These are phyloP conservation scores for Calcarisporium arbuscula DNA, from an alignment of 2,329 filamentous ascomycete genomes.

Conservation along the genomic window DNA sequence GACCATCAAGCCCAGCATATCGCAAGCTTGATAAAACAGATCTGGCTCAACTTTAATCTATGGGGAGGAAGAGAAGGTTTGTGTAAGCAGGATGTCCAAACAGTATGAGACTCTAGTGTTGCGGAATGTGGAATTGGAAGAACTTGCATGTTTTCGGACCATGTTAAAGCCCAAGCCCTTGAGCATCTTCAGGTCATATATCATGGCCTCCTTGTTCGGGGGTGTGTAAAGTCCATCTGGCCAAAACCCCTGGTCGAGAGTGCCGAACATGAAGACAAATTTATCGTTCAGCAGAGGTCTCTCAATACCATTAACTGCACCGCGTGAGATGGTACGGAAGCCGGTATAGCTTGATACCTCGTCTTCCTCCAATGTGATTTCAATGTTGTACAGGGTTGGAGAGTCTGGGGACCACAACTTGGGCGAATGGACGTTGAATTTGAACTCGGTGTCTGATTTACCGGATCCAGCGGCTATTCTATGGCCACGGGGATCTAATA, in stretches of 20 bases:
- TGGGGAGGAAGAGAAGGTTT: too few relatives aligned
- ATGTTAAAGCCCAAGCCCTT: constrained; percentile 65
- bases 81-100: not conserved
- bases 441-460: constrained; percentile 42
- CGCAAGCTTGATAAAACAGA: constrained; percentile 62
- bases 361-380: constrained; percentile 46
- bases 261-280: constrained; percentile 61
- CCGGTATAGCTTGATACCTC: constrained; percentile 59
- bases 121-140: not conserved
- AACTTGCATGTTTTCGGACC: constrained; percentile 60
- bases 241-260: constrained; percentile 67
- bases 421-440: constrained; percentile 47
- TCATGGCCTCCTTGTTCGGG: constrained; percentile 61
- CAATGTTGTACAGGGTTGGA: constrained; percentile 59
- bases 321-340: constrained; percentile 57
- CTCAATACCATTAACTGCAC: constrained; percentile 49
- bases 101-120: not conserved
- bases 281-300: constrained; percentile 63
- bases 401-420: constrained; percentile 59
- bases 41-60: constrained; percentile 62
- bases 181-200: constrained; percentile 56
- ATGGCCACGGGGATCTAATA: constrained; percentile 29
- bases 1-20: constrained; percentile 58
- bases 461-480: constrained; percentile 38
- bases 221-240: constrained; percentile 62